phyloP scores from a whole-genome alignment of 768 basidiomycete genomes.

The Mrakia frigida region DNA sequence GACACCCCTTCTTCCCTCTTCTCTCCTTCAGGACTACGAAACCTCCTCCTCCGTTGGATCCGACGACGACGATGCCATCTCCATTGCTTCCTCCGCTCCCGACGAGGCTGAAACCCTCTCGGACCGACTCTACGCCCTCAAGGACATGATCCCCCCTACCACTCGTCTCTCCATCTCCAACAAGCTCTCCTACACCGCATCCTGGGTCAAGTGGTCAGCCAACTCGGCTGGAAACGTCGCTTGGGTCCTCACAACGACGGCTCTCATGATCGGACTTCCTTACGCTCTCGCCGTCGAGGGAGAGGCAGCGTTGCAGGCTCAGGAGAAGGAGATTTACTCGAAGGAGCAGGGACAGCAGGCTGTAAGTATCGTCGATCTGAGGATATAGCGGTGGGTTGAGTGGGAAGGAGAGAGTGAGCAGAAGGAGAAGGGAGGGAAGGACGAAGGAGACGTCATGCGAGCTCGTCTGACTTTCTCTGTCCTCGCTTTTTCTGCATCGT shows the following conservation, averaged over 20 bases:
- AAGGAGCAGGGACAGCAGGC: slow-evolving; percentile 90
- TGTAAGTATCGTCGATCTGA: slow-evolving; percentile 49
- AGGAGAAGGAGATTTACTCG: slow-evolving; percentile 88
- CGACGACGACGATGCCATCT: slow-evolving; percentile 62
- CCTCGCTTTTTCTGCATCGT: background rate
- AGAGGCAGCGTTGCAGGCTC: slow-evolving; percentile 86
- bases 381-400: too few relatives aligned
- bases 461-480: slow-evolving; percentile 1
- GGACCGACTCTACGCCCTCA: slow-evolving; percentile 84
- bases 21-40: slow-evolving; percentile 47
- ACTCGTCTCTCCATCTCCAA: slow-evolving; percentile 72
- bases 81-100: slow-evolving; percentile 67
- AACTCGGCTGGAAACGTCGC: slow-evolving; percentile 79
- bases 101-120: slow-evolving; percentile 62
- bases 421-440: background rate
- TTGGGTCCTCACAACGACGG: slow-evolving; percentile 92
- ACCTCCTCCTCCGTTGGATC: slow-evolving; percentile 64
- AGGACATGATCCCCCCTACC: slow-evolving; percentile 89
- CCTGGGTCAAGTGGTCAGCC: slow-evolving; percentile 61
- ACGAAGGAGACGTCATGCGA: slow-evolving; percentile 9
- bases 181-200: slow-evolving; percentile 57
- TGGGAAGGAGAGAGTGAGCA: background rate
- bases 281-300: slow-evolving; percentile 90
- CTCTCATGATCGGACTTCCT: slow-evolving; percentile 86
- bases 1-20: background rate